Evolutionary conservation across 306 rosid species (phyloP).

Genomic region (Cucurbita argyrosperma): DNA sequence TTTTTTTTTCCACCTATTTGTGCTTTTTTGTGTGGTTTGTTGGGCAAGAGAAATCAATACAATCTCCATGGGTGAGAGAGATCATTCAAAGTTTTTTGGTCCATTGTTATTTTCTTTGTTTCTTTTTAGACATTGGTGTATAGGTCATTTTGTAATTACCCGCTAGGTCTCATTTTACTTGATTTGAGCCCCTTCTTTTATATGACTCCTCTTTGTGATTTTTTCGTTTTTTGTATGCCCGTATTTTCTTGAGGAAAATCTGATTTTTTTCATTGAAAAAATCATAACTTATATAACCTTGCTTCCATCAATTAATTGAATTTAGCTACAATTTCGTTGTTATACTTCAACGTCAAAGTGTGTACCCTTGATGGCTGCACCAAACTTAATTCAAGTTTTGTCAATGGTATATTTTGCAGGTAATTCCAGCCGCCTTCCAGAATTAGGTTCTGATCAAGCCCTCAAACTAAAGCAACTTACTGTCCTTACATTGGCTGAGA

Average conservation of each 20-base stretch:
- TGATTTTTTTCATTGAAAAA: not conserved
- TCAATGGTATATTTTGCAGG: constrained; percentile 21
- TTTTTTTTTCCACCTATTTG: too few species aligned
- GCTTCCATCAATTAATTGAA: not conserved
- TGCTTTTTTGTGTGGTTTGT: too few species aligned
- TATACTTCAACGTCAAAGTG: not conserved
- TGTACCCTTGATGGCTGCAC: not conserved
- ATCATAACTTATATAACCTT: not conserved
- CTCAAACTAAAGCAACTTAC: constrained; percentile 90
- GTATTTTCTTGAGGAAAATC: not conserved
- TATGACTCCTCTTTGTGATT: too few species aligned
- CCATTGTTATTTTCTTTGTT: too few species aligned
- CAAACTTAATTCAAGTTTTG: not conserved
- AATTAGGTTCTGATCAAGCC: constrained; percentile 60
- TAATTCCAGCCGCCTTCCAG: constrained; percentile 44
- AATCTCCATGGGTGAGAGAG: too few species aligned
- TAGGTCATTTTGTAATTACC: too few species aligned
- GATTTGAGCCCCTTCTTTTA: too few species aligned
- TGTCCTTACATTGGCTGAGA: constrained; percentile 92
- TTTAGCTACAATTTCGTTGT: not conserved
- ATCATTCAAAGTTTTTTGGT: too few species aligned
- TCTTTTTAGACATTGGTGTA: too few species aligned
- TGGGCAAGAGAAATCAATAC: too few species aligned
- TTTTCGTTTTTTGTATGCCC: not conserved
- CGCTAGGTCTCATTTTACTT: too few species aligned